Percentiles rank a stretch among this genome's conserved stretches.
Evolutionary conservation across 2,329 filamentous ascomycete species (phyloP).

Genomic region (Neofusicoccum sp.): DNA sequence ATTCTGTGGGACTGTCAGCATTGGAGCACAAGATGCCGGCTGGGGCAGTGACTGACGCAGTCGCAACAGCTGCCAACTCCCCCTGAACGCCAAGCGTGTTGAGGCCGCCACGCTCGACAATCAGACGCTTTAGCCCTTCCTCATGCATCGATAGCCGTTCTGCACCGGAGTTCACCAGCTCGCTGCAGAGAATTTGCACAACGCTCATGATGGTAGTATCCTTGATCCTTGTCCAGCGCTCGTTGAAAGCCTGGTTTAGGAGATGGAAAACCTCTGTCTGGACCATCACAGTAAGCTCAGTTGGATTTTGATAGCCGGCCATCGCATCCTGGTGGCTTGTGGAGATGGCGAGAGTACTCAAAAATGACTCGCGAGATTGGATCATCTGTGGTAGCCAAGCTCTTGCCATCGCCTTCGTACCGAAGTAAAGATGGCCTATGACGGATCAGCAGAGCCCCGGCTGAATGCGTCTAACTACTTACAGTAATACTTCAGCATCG

Average conservation of each 20-base stretch:
- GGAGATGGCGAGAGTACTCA: constrained; percentile 41
- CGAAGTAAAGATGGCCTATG: constrained; percentile 33
- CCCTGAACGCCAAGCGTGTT: constrained; percentile 34
- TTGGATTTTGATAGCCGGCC: constrained; percentile 31
- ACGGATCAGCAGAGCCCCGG: constrained; percentile 16
- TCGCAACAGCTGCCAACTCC: constrained; percentile 33
- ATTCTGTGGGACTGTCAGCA: constrained; percentile 19
- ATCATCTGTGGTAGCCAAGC: constrained; percentile 41
- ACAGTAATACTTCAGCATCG: constrained; percentile 40
- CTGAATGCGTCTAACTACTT: constrained; percentile 7
- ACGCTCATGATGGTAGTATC: constrained; percentile 41
- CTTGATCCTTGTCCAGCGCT: constrained; percentile 29
- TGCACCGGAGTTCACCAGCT: constrained; percentile 35
- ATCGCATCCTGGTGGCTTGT: constrained; percentile 38
- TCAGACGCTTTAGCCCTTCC: constrained; percentile 34
- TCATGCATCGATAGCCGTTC: constrained; percentile 32
- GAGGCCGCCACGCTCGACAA: constrained; percentile 38
- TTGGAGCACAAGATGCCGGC: neutral
- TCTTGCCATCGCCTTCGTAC: constrained; percentile 35
- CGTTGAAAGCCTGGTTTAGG: constrained; percentile 31
- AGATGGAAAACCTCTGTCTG: constrained; percentile 40
- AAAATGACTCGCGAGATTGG: constrained; percentile 36
- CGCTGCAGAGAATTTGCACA: constrained; percentile 39
- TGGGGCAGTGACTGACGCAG: constrained; percentile 6
- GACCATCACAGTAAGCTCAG: constrained; percentile 33